Base-by-base conservation (phyloP, 495 filamentous ascomycete species). In the Tuber indicum region DNA sequence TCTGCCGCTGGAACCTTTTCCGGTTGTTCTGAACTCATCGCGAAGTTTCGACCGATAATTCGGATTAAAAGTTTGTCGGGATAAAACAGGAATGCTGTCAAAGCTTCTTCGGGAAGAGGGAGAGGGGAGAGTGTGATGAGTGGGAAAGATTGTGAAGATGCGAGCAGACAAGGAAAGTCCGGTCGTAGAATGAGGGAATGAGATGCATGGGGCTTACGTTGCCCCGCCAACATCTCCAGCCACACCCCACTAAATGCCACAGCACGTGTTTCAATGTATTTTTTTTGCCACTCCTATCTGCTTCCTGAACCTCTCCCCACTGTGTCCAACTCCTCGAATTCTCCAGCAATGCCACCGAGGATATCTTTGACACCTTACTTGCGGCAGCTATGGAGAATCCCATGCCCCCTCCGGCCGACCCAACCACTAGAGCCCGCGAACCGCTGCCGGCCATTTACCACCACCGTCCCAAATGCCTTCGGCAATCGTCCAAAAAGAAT, bases 401-500 rank as follows among this genome's bases (percentile, higher is more conserved):
- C 71, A 49, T 74, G n/a, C 46, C 39, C 32, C 52, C 72, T 71
- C 62, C 21, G 9, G 19, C 49, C 45, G 39, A 19, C 12, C 66
- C 41, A 72, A 49, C 72, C n/a, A 36, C 47, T 23, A 71, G 36
- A 14, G 23, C 42, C 1, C 71, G 45, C 21, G 72, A 73, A 58
- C 62, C 41, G 17, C 19, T 26, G 12, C 71, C 41, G 41, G 41
- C 47, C 32, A 52, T 83, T 83, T 52, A 77, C 81, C 26, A 80
- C 78, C 45, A 76, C 81, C 23, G 26, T 74, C n/a, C 32, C 8
- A 45, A 71, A 70, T 70, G 44, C 81, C 47, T 83, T 83, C 43
- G 81, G 81, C 10, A 78, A 78, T 43, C 76, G 76, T 69, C 79
- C 82, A 58, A 83, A 83, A 71, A 75, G 81, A 49, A 74, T 82